These are phyloP conservation scores for Auriscalpium orientale DNA, from an alignment of 768 basidiomycete genomes.

Conservation along the genomic window DNA sequence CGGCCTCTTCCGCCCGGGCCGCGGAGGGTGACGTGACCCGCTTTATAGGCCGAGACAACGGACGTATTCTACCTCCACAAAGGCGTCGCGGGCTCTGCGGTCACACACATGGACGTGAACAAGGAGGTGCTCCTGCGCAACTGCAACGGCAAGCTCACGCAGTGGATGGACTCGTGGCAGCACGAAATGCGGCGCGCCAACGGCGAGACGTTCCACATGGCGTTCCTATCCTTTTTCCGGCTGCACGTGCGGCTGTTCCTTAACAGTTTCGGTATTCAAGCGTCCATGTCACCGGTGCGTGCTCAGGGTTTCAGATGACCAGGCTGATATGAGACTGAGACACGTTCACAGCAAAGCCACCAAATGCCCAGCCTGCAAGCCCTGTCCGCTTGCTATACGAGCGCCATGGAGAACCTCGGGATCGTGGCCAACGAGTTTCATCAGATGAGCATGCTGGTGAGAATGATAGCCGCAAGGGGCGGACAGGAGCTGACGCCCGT, in stretches of 20 bases:
- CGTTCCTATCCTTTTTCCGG: slow-evolving; percentile 69
- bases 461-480: slow-evolving; percentile 18
- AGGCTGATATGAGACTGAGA: slow-evolving; percentile 5
- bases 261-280: slow-evolving; percentile 77
- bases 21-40: neutral
- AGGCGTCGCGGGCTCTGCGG: slow-evolving; percentile 29
- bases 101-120: slow-evolving; percentile 54
- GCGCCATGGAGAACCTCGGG: slow-evolving; percentile 61
- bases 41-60: slow-evolving; percentile 61
- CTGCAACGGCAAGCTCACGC: slow-evolving; percentile 63
- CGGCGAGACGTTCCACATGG: slow-evolving; percentile 69
- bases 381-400: slow-evolving; percentile 62
- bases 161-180: slow-evolving; percentile 70
- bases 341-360: slow-evolving; percentile 39
- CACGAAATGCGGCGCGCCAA: slow-evolving; percentile 66
- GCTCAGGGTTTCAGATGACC: neutral
- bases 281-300: slow-evolving; percentile 49
- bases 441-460: slow-evolving; percentile 63
- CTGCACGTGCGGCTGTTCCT: slow-evolving; percentile 74
- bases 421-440: slow-evolving; percentile 73
- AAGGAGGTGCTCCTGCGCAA: slow-evolving; percentile 64
- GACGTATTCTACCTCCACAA: slow-evolving; percentile 58
- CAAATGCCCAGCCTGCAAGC: slow-evolving; percentile 60
- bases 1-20: neutral
- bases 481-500: slow-evolving; percentile 4